Evolutionary conservation across 495 filamentous ascomycete species (phyloP).

Genomic region (Aspergillus baeticus): DNA sequence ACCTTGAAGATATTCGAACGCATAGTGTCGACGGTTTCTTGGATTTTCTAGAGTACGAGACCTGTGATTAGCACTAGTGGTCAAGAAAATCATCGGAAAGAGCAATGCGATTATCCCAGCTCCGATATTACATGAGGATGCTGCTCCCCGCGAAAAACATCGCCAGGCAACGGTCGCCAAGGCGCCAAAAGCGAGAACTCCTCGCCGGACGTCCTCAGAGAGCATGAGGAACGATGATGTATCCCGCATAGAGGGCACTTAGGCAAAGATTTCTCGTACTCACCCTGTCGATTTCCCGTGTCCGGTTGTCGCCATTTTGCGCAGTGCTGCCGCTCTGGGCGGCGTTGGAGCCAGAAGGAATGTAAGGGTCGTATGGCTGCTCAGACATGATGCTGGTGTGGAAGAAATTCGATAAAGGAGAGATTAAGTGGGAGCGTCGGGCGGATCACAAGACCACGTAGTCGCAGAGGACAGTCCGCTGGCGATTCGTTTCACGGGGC

Average conservation of each 20-base stretch:
- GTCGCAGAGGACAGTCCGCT: conserved; percentile 17
- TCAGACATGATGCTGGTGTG: conserved; percentile 61
- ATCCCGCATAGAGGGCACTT: not conserved
- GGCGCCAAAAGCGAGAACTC: not conserved
- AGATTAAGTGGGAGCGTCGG: conserved; percentile 12
- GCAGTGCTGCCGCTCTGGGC: conserved; percentile 45
- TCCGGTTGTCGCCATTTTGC: conserved; percentile 62
- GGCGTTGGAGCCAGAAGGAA: conserved; percentile 63
- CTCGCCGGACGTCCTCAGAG: not conserved
- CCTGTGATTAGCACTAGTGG: conserved; percentile 16
- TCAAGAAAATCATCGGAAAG: not conserved
- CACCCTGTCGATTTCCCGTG: conserved; percentile 77
- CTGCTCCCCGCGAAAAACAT: not conserved
- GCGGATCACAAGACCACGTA: conserved; percentile 22
- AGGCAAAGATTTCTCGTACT: conserved; percentile 29
- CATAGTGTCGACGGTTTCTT: conserved; percentile 90
- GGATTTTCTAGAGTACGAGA: conserved; percentile 73
- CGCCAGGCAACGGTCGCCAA: not conserved
- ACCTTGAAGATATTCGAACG: conserved; percentile 93
- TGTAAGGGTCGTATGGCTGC: conserved; percentile 88
- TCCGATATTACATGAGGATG: not conserved
- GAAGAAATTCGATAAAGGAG: conserved; percentile 18
- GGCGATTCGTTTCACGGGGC: conserved; percentile 14
- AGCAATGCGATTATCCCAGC: not conserved
- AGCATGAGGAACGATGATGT: not conserved